Base-by-base conservation (phyloP, 1,284 basidiomycete species). In the Mycosarcoma maydis region DNA sequence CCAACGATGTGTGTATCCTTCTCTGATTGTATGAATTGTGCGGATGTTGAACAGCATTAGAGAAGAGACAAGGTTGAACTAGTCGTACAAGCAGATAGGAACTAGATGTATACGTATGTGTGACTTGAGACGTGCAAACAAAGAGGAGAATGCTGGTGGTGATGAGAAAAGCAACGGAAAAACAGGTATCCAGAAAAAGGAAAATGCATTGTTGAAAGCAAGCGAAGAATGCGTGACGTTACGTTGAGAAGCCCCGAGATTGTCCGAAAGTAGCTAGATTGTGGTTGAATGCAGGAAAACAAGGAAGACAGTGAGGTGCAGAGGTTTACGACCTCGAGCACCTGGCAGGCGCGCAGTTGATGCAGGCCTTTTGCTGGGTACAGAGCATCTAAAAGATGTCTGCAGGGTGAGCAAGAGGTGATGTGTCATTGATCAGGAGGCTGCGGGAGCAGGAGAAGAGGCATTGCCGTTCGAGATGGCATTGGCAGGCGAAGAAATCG, bases 131-230 rank as follows among this genome's bases (percentile, higher is more conserved):
- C 9, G 46, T 57, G 54, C 41, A 47, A 36, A 59, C 42, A 52
- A 29, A 51, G 45, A 23, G 33, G 17, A 43, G 45, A 23, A 42
- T 47, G 47, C 50, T 39, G 22, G 34, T 20, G 23, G n/a, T 38
- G 47, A 43, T 44, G 38, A 47, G 33, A 26, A 40, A 29, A 41
- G 43, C 50, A 24, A 36, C 32, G 50, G 40, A 29, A 39, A 43
- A 50, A 26, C 20, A 62, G 54, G 66, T 64, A 64, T 64, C 45
- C 52, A 29, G 64, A 54, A 30, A 38, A 30, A 38, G 33, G 13
- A 40, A 20, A 24, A 65, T 65, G 67, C 67, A 24, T 65, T 70
- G 67, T 70, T 70, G 67, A 70, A 70, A 65, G 67, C 60, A 70
- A 27, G 13, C 41, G 39, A 39, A 44, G 43, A 45, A 40, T 68